phyloP scores from a whole-genome alignment of 2,329 filamentous ascomycete genomes.

The Torrubiellomyces zombiae region DNA sequence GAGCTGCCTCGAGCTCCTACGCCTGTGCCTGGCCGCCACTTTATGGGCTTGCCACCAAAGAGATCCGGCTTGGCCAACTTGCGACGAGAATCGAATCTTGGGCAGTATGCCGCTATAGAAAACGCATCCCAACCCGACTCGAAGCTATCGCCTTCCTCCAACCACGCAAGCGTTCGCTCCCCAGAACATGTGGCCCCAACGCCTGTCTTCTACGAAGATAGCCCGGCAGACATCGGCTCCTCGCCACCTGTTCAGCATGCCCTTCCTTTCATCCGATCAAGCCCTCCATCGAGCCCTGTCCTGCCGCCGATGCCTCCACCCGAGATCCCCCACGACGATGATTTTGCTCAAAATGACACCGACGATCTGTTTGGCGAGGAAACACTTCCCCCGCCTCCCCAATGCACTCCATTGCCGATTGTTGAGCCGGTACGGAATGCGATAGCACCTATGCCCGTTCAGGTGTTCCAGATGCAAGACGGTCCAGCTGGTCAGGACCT shows the following conservation, averaged over 20 bases:
- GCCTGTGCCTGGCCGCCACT: slow-evolving; percentile 42
- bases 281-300: slow-evolving; percentile 65
- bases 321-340: slow-evolving; percentile 53
- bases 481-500: slow-evolving; percentile 18
- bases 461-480: slow-evolving; percentile 25
- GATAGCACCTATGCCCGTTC: slow-evolving; percentile 21
- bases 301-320: slow-evolving; percentile 46
- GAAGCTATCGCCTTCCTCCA: slow-evolving; percentile 22
- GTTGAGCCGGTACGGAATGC: slow-evolving; percentile 13
- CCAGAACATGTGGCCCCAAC: slow-evolving; percentile 37
- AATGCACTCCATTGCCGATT: slow-evolving; percentile 15
- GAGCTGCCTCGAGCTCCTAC: slow-evolving; percentile 64
- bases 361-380: slow-evolving; percentile 54
- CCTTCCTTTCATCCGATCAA: slow-evolving; percentile 35
- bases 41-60: slow-evolving; percentile 11
- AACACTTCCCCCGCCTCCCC: slow-evolving; percentile 24
- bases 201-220: slow-evolving; percentile 41
- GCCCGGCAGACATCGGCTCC: slow-evolving; percentile 70
- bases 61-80: slow-evolving; percentile 18
- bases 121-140: slow-evolving; percentile 28
- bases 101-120: slow-evolving; percentile 29
- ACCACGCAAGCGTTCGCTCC: slow-evolving; percentile 33
- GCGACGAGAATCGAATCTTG: slow-evolving; percentile 43
- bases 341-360: slow-evolving; percentile 67
- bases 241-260: slow-evolving; percentile 69